Conservation (phyloP, 495 filamentous ascomycete genomes). For the Neurospora tetraspora region DNA sequence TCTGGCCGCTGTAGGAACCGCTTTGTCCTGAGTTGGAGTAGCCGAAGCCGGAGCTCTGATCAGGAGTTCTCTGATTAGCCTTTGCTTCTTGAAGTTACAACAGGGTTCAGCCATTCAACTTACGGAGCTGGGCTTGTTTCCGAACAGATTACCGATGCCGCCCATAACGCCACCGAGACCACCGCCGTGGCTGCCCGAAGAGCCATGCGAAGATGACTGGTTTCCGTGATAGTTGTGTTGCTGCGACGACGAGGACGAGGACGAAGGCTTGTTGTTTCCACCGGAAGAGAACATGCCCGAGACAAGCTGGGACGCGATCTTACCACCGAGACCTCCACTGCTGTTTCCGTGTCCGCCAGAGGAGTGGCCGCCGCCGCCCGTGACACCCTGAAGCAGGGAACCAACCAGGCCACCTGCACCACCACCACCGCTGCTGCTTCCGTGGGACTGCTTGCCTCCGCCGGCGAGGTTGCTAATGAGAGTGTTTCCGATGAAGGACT, state of each 20-base stretch:
- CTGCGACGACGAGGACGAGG: constrained; percentile 9
- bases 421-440: constrained; percentile 14
- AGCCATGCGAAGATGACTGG: constrained; percentile 14
- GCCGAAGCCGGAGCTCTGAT: constrained; percentile 34
- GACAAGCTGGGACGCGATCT: constrained; percentile 36
- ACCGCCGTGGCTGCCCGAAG: constrained; percentile 13
- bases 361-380: constrained; percentile 25
- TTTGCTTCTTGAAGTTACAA: neutral
- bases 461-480: constrained; percentile 14
- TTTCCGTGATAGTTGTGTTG: constrained; percentile 29
- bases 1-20: constrained; percentile 37
- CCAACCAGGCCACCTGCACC: constrained; percentile 28
- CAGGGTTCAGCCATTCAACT: neutral
- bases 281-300: constrained; percentile 34
- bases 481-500: constrained; percentile 21
- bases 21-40: constrained; percentile 39
- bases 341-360: constrained; percentile 17
- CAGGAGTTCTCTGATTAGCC: constrained; percentile 12
- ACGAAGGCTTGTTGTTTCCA: constrained; percentile 20
- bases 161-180: constrained; percentile 37
- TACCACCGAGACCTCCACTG: constrained; percentile 27
- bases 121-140: constrained; percentile 26
- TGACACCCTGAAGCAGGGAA: constrained; percentile 16
- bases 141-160: constrained; percentile 33
- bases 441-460: constrained; percentile 1